Evolutionary conservation across 345 rosid species (phyloP), one percentile per base, ranked within the genome.

Genomic region (Cardiospermum halicacabum): DNA sequence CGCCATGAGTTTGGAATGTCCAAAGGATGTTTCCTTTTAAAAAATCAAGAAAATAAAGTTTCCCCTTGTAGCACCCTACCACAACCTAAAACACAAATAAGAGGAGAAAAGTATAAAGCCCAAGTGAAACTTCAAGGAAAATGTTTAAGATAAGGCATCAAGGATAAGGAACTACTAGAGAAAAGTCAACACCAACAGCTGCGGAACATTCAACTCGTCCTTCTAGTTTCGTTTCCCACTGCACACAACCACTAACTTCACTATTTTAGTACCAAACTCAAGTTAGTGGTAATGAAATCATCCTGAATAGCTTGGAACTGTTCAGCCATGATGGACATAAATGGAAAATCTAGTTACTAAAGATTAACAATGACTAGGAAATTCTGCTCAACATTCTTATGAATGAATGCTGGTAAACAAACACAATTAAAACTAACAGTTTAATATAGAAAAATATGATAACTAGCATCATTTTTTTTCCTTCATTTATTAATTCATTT

Each of bases 141-240:
- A 76, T 31, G 34, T 31, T 21, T 19, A 62, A 50, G 50, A 22
- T 50, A 67, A n/a, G n/a, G n/a, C 60, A 70, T 18, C 56, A 40
- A 59, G 37, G 53, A 51, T 60, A 63, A 55, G 13, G 66, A 69
- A 63, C n/a, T 69, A 89, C 96, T 96, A 86, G 92, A 76, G 85
- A 87, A 75, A 85, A 87, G 73, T 88, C 96, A 37, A 69, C 81
- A 62, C 80, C 78, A 68, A 91, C 66, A 60, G 80, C 87, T 36
- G 99, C 99, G 24, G 99, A 80, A 68, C 95, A 84, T 81, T 93
- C 97, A 49, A 88, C 75, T 68, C 97, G 75, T 76, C 99, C 99
- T 45, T 84, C 79, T 59, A 94, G 80, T 66, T 73, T 70, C 60
- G 73, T 77, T 73, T 87, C 91, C 99, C 99, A 91, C 74, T 64